Evolutionary conservation across 768 basidiomycete species (phyloP), one percentile per base, ranked within the genome.

Genomic region (Suillus discolor): DNA sequence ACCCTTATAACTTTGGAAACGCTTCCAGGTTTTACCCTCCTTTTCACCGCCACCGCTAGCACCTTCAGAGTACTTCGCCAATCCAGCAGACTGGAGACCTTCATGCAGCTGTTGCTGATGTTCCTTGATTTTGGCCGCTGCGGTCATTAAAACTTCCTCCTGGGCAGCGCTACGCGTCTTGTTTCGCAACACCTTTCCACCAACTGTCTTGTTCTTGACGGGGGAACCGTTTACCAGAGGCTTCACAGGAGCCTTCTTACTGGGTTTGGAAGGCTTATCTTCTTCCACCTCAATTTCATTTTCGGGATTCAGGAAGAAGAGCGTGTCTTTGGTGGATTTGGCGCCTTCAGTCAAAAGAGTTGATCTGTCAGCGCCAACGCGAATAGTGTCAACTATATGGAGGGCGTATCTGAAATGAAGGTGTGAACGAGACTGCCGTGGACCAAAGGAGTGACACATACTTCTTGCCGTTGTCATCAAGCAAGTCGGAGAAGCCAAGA

Each of bases 1-100:
- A 41, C 96, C 92, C 78, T 95, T 95, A 79, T 98, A 99, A 71
- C 95, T 97, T 80, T 94, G 94, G 81, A 97, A 99, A 67, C 89
- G 87, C 76, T 96, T 97, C 91, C 96, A 96, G 16, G 89, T 87
- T 76, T 99, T 98, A 44, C 93, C 94, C 72, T 96, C 90, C 70
- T 93, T 94, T 16, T 90, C 91, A 49, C 85, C 85, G 25, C 81
- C 80, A 0, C 87, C 92, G 41, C 85, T 89, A 8, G 90, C 93
- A 63, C 90, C 91, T 71, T 93, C 93, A 1, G 93, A 91, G 74
- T 88, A 97, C 73, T 87, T 90, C 66, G 90, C 85, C 47, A 98
- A 72, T 18, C 97, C 97, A 51, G 91, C 90, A 2, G 83, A 76
- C 71, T 97, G 95, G 53, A 96, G 78, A 68, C 83, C 83, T 41